Percentiles rank a stretch among this genome's conserved stretches.
Evolutionary conservation across 108 stramenopile genomes (phyloP).

Genomic region (Mediolabrus comicus): DNA sequence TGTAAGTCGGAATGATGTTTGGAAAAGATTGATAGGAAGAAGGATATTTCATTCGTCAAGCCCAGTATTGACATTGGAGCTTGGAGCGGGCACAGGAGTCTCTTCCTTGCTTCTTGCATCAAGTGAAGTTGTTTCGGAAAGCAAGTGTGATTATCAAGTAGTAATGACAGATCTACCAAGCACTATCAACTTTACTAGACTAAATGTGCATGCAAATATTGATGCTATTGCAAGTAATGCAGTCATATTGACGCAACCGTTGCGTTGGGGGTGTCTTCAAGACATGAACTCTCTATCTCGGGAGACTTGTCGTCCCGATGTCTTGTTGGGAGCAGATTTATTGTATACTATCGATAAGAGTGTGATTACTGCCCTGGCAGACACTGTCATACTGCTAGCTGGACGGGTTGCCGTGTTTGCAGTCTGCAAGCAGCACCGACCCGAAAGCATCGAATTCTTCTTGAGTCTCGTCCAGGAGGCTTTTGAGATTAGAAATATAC

Average conservation of each 20-base stretch:
- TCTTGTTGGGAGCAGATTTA: conserved; percentile 15
- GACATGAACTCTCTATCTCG: conserved; percentile 2
- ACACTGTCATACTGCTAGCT: conserved; percentile 3
- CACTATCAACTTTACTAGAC: neutral
- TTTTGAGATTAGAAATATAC: conserved; percentile 6
- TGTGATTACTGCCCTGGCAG: conserved; percentile 13
- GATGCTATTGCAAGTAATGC: neutral
- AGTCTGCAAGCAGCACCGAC: conserved; percentile 9
- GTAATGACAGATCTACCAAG: neutral
- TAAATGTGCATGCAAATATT: neutral
- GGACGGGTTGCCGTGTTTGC: conserved; percentile 9
- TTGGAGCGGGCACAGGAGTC: conserved; percentile 6
- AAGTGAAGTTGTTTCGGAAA: conserved; percentile 6
- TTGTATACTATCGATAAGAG: conserved; percentile 4
- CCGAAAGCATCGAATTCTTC: conserved; percentile 9
- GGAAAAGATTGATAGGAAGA: conserved; percentile 8
- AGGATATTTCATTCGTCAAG: neutral
- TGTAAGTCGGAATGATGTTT: conserved; percentile 13
- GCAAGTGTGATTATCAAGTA: neutral
- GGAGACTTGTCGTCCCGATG: conserved; percentile 1
- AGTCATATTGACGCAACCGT: neutral
- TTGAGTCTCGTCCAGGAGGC: neutral
- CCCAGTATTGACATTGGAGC: conserved; percentile 10
- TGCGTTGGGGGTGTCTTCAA: conserved; percentile 5
- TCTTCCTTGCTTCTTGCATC: conserved; percentile 8